These are phyloP conservation scores for Termitomyces sp. DNA, from an alignment of 768 basidiomycete species.

Conservation along the genomic window DNA sequence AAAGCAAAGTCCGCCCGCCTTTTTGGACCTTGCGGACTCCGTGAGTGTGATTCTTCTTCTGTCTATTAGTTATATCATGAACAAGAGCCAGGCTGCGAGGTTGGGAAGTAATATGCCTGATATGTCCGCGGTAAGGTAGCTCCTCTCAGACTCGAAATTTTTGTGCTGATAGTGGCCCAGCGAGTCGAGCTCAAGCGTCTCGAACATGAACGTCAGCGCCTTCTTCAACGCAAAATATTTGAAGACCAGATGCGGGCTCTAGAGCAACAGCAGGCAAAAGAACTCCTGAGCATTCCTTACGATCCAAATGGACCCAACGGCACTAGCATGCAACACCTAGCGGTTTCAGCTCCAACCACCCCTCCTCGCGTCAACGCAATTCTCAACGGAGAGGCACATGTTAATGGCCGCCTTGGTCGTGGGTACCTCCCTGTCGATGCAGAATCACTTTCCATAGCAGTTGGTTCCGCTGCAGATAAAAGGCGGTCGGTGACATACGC, in stretches of 20 bases:
- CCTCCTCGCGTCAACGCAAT: conserved; percentile 75
- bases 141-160: not conserved
- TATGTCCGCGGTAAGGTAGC: conserved; percentile 70
- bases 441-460: conserved; percentile 62
- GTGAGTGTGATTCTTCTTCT: conserved; percentile 41
- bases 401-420: conserved; percentile 34
- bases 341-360: conserved; percentile 86
- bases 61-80: conserved; percentile 15
- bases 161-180: conserved; percentile 29
- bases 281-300: conserved; percentile 71
- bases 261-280: conserved; percentile 87
- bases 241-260: conserved; percentile 95
- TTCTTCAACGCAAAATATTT: conserved; percentile 81
- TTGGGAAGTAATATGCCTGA: conserved; percentile 85
- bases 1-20: conserved; percentile 87
- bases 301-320: conserved; percentile 42
- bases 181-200: conserved; percentile 88
- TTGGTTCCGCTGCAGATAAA: conserved; percentile 68
- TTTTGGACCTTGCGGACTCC: conserved; percentile 91
- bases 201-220: conserved; percentile 88
- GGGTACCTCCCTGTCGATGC: conserved; percentile 51
- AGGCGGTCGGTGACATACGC: conserved; percentile 86
- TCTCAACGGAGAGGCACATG: conserved; percentile 54
- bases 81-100: conserved; percentile 59
- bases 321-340: conserved; percentile 63